Percentiles rank a stretch among this genome's conserved stretches.
phyloP scores from a whole-genome alignment of 495 filamentous ascomycete species.

The Cudoniella acicularis region DNA sequence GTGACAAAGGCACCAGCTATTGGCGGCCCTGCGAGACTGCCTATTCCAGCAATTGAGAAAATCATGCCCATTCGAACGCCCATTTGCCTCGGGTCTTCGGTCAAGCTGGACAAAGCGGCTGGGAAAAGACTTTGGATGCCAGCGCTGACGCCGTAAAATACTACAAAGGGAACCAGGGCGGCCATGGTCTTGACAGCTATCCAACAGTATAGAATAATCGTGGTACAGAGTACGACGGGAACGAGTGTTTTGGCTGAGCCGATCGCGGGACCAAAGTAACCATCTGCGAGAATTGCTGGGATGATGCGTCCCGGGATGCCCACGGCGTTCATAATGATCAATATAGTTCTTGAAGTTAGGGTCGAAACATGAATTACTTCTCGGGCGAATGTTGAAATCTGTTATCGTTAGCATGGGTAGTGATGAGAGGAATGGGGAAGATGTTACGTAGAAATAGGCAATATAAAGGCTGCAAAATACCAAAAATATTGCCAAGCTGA shows the following conservation, averaged over 20 bases:
- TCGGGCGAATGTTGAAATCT: slow-evolving; percentile 55
- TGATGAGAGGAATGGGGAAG: background rate
- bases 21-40: slow-evolving; percentile 69
- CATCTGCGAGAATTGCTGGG: slow-evolving; percentile 57
- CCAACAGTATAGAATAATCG: slow-evolving; percentile 58
- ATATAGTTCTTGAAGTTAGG: slow-evolving; percentile 50
- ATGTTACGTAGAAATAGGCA: slow-evolving; percentile 37
- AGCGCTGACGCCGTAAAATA: slow-evolving; percentile 59
- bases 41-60: slow-evolving; percentile 70
- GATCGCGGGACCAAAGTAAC: slow-evolving; percentile 57
- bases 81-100: slow-evolving; percentile 61
- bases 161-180: slow-evolving; percentile 56
- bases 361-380: slow-evolving; percentile 48
- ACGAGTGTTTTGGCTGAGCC: slow-evolving; percentile 63
- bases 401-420: slow-evolving; percentile 39
- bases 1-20: slow-evolving; percentile 64
- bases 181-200: slow-evolving; percentile 43
- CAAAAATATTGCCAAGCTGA: slow-evolving; percentile 57
- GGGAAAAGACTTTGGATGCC: slow-evolving; percentile 69
- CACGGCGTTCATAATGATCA: slow-evolving; percentile 66
- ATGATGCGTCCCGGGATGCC: slow-evolving; percentile 60
- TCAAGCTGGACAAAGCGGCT: slow-evolving; percentile 54
- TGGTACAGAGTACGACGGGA: slow-evolving; percentile 47
- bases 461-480: slow-evolving; percentile 63
- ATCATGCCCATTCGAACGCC: slow-evolving; percentile 79